Evolutionary conservation across 2,329 filamentous ascomycete genomes (phyloP).

Genomic region (Malbranchea cinnamomea): DNA sequence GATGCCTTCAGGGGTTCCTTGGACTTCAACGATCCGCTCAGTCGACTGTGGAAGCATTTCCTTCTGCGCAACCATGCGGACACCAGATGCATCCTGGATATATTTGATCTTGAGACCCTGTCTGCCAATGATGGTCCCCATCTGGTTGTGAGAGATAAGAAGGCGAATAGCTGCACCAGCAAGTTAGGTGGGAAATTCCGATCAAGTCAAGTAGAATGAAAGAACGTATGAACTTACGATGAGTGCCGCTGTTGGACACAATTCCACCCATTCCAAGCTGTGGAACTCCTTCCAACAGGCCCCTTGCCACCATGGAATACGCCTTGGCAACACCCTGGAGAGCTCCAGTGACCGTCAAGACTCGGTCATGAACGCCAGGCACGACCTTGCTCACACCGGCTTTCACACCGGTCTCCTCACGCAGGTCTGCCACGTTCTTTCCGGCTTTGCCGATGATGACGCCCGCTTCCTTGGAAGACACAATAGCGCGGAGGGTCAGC

Average conservation of each 20-base stretch:
- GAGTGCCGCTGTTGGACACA: constrained; percentile 74
- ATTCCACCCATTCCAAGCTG: constrained; percentile 93
- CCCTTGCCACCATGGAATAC: constrained; percentile 83
- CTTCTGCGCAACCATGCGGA: constrained; percentile 98
- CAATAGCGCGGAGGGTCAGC: constrained; percentile 89
- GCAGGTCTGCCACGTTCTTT: constrained; percentile 93
- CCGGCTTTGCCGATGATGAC: constrained; percentile 98
- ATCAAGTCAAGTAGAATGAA: too few species aligned
- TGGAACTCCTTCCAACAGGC: constrained; percentile 82
- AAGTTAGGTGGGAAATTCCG: constrained; percentile 11
- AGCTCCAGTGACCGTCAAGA: constrained; percentile 84
- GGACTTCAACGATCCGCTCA: constrained; percentile 92
- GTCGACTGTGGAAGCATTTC: constrained; percentile 99
- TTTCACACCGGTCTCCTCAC: constrained; percentile 95
- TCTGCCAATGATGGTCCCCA: constrained; percentile 97
- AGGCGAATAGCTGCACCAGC: constrained; percentile 67
- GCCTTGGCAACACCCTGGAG: constrained; percentile 81
- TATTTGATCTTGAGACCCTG: constrained; percentile 98
- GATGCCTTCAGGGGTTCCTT: constrained; percentile 87
- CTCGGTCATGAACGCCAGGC: constrained; percentile 90
- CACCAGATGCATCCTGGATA: constrained; percentile 90
- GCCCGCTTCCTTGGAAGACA: constrained; percentile 96
- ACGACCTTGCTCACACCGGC: constrained; percentile 98
- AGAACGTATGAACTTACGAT: constrained; percentile 51
- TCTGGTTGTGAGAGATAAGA: constrained; percentile 98